phyloP scores from a whole-genome alignment of 305 asterid genomes.

The Fraxinus albicans region DNA sequence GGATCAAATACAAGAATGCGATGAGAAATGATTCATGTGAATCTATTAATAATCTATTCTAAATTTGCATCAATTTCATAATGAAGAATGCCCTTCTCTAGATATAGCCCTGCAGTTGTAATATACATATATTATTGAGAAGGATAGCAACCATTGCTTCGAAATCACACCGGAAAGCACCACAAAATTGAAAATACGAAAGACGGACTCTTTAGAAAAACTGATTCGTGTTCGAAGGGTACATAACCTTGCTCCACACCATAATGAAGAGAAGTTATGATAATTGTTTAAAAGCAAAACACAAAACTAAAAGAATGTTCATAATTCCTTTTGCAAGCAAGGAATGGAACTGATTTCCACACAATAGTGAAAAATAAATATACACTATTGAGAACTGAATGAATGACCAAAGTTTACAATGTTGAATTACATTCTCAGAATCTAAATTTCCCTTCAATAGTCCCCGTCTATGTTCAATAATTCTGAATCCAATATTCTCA shows the following conservation, averaged over 20 bases:
- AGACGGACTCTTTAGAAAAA: neutral
- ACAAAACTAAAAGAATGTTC: neutral
- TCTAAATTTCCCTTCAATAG: conserved; percentile 12
- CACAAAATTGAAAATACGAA: neutral
- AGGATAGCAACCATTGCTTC: neutral
- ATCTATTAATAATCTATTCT: too few species aligned
- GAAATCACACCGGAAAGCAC: neutral
- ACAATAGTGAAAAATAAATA: neutral
- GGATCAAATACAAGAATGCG: neutral
- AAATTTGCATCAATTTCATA: neutral
- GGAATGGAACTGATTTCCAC: neutral
- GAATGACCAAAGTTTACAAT: conserved; percentile 5
- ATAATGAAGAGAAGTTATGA: neutral
- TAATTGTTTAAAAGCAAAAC: neutral
- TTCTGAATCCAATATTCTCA: neutral
- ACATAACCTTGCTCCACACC: neutral
- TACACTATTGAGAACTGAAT: neutral
- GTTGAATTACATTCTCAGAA: neutral
- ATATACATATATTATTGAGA: neutral
- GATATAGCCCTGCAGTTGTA: neutral
- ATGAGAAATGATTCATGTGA: neutral
- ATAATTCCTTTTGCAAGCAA: neutral
- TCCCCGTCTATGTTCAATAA: neutral
- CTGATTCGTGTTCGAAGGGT: neutral
- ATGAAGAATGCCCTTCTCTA: neutral